A percentile compares a stretch with the other conserved stretches of the same genome.
Conservation (phyloP, 352 stramenopile genomes). For the Phytophthora meadii region DNA sequence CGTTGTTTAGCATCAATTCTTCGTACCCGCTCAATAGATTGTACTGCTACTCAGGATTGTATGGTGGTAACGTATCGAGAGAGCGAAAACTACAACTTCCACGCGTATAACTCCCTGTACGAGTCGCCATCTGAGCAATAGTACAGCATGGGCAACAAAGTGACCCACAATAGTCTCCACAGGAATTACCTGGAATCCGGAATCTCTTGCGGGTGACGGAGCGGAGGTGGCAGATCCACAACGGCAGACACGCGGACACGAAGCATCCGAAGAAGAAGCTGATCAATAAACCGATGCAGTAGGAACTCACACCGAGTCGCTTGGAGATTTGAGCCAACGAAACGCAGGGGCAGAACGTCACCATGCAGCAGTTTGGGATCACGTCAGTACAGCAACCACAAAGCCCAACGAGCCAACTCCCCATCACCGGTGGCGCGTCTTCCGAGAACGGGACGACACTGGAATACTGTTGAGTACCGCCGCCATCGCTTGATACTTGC, state of each 20-base stretch:
- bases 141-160: constrained; percentile 58
- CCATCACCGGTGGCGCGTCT: constrained; percentile 29
- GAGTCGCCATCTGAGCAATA: constrained; percentile 65
- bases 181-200: constrained; percentile 48
- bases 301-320: constrained; percentile 35
- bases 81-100: constrained; percentile 53
- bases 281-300: constrained; percentile 24
- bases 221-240: constrained; percentile 50
- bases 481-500: constrained; percentile 17
- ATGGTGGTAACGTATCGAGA: constrained; percentile 39
- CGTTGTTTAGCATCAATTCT: constrained; percentile 7
- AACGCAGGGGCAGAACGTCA: constrained; percentile 46
- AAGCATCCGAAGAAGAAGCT: constrained; percentile 27
- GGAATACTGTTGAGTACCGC: constrained; percentile 22
- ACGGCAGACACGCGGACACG: constrained; percentile 16
- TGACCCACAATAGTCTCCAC: constrained; percentile 37
- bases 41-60: constrained; percentile 19
- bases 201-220: constrained; percentile 44
- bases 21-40: too few species aligned
- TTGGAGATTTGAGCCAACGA: constrained; percentile 44
- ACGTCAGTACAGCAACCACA: constrained; percentile 38
- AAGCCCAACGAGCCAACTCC: constrained; percentile 29
- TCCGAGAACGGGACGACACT: constrained; percentile 32
- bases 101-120: constrained; percentile 56
- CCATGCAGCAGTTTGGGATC: constrained; percentile 51